Evolutionary conservation across 495 filamentous ascomycete species (phyloP).

Genomic region (Astrothelium macrocarpum): DNA sequence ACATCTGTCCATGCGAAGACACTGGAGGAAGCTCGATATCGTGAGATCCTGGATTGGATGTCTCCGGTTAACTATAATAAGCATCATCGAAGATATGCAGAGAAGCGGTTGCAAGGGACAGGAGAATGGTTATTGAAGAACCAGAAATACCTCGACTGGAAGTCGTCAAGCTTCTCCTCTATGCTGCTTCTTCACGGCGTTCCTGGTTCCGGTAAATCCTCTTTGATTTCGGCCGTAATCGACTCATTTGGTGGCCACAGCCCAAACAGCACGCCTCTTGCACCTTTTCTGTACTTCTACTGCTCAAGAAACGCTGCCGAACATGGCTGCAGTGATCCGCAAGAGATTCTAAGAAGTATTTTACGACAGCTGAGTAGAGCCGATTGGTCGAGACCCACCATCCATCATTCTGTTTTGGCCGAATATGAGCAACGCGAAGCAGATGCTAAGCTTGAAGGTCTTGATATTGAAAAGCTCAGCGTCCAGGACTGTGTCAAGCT

Average conservation of each 20-base stretch:
- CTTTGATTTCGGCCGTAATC: background rate
- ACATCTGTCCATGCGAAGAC: background rate
- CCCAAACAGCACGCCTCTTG: slow-evolving; percentile 9
- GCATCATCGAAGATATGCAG: background rate
- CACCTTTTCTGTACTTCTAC: slow-evolving; percentile 38
- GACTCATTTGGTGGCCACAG: background rate
- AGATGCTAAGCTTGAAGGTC: background rate
- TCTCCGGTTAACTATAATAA: background rate
- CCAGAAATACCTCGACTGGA: background rate
- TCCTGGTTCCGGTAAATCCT: slow-evolving; percentile 3
- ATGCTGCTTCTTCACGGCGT: slow-evolving; percentile 8
- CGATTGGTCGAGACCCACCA: background rate
- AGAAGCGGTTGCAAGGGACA: background rate
- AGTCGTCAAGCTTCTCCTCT: slow-evolving; percentile 1
- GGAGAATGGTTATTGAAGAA: background rate
- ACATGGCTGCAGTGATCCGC: slow-evolving; percentile 24
- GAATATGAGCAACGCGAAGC: background rate
- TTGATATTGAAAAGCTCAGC: background rate
- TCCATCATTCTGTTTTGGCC: background rate
- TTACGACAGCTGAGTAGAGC: slow-evolving; percentile 27
- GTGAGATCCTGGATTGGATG: background rate
- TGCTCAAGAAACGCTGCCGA: slow-evolving; percentile 28
- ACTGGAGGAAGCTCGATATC: background rate
- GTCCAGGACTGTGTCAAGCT: background rate
- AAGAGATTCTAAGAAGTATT: slow-evolving; percentile 31